Conservation (phyloP, 192 early-diverging fungal genomes). For the Coemansia sp. region DNA sequence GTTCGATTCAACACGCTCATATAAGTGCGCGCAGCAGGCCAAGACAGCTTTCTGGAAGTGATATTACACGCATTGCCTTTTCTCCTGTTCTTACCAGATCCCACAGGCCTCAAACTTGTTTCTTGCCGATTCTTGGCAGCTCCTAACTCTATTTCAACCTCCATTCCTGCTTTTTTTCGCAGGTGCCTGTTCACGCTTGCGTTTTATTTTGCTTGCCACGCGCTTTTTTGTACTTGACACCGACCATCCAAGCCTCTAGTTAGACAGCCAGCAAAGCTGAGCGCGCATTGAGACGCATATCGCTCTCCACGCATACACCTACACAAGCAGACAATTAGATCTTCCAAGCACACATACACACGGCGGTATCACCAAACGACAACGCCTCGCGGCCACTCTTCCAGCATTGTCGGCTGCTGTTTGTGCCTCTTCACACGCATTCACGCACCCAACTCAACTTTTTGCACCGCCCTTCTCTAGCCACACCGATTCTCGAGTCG, state of each 20-base stretch:
- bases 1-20: conserved; percentile 1
- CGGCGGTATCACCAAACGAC: conserved; percentile 9
- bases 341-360: background rate
- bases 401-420: conserved; percentile 1
- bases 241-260: conserved; percentile 3
- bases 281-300: conserved; percentile 15
- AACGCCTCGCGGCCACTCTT: conserved; percentile 18
- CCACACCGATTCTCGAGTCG: conserved; percentile 12
- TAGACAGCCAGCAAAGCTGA: background rate
- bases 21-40: conserved; percentile 7
- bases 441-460: conserved; percentile 2
- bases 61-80: background rate
- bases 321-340: conserved; percentile 12
- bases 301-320: conserved; percentile 16
- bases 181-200: background rate
- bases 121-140: conserved; percentile 10
- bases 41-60: background rate
- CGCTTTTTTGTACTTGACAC: background rate
- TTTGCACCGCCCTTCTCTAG: conserved; percentile 10
- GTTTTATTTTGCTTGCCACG: background rate
- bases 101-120: conserved; percentile 13
- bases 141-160: conserved; percentile 5
- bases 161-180: background rate
- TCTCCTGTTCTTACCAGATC: conserved; percentile 3
- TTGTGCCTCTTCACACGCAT: conserved; percentile 7